Evolutionary conservation across 1,284 basidiomycete species (phyloP).

Genomic region (Moniliella sp.): DNA sequence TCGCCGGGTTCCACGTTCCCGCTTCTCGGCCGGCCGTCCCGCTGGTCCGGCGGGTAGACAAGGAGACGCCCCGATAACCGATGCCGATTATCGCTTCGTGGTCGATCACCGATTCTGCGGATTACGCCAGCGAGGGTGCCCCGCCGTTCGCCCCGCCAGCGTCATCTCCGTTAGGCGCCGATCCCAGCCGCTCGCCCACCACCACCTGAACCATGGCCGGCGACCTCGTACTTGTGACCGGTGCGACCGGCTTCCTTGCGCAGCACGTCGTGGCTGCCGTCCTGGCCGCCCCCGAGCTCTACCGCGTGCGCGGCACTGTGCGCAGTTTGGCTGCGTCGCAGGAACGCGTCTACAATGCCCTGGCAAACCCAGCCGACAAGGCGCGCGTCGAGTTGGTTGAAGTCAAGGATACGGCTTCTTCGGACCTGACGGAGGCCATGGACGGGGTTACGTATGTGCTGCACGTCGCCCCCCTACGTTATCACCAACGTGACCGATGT

Average conservation of each 20-base stretch:
- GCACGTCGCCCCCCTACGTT: slow-evolving; percentile 17
- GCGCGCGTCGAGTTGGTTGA: slow-evolving; percentile 17
- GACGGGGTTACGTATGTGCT: slow-evolving; percentile 15
- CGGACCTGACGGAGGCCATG: slow-evolving; percentile 26
- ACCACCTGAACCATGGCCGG: neutral
- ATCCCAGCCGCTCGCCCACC: too few relatives aligned
- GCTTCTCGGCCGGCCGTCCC: too few relatives aligned
- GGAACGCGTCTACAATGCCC: too few relatives aligned
- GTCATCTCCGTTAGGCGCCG: too few relatives aligned
- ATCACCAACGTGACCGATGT: slow-evolving; percentile 24
- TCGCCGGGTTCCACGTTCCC: too few relatives aligned
- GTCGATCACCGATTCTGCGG: too few relatives aligned
- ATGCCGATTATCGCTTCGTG: too few relatives aligned
- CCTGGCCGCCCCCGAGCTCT: slow-evolving; percentile 12
- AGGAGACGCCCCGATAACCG: too few relatives aligned
- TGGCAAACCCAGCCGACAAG: slow-evolving; percentile 7
- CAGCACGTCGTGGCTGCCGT: slow-evolving; percentile 17
- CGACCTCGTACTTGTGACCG: slow-evolving; percentile 16
- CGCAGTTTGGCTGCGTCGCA: slow-evolving; percentile 11
- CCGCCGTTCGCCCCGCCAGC: too few relatives aligned
- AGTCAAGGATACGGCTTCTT: slow-evolving; percentile 29
- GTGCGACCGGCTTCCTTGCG: slow-evolving; percentile 23
- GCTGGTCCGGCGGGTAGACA: too few relatives aligned
- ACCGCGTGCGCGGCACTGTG: slow-evolving; percentile 20
- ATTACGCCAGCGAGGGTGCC: too few relatives aligned